Evolutionary conservation across 768 basidiomycete genomes (phyloP).

Genomic region (Suillus weaverae): DNA sequence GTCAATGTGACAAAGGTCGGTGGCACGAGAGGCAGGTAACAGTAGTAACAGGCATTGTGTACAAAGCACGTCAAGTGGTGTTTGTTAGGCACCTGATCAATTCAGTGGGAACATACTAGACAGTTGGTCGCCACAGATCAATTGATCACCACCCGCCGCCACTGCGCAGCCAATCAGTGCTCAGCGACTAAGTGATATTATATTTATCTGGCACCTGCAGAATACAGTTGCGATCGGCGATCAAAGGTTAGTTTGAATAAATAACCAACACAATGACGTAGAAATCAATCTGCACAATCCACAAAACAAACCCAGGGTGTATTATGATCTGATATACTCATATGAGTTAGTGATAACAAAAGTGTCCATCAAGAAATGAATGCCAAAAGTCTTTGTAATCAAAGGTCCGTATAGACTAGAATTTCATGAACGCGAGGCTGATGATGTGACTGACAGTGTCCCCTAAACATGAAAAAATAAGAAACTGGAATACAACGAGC

Average conservation of each 20-base stretch:
- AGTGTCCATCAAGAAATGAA: slow-evolving; percentile 3
- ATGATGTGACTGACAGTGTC: not conserved
- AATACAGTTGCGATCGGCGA: not conserved
- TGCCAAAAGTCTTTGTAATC: not conserved
- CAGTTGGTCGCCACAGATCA: no score
- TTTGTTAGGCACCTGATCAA: not conserved
- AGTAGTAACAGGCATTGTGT: no score
- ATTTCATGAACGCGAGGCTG: not conserved
- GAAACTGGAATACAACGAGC: not conserved
- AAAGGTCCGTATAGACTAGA: not conserved
- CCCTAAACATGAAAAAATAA: not conserved
- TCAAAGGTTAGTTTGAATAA: not conserved
- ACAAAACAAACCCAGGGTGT: not conserved
- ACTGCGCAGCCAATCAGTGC: not conserved
- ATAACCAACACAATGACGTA: not conserved
- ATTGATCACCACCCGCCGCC: not conserved
- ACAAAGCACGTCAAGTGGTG: not conserved
- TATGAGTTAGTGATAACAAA: not conserved
- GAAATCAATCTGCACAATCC: not conserved
- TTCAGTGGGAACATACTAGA: not conserved
- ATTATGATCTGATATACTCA: slow-evolving; percentile 5
- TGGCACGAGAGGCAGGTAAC: not conserved
- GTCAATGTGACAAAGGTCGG: not conserved
- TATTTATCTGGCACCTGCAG: not conserved
- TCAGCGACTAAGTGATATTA: not conserved